Conservation (phyloP, 139 green algal species). For the Zygnema circumcarinatum region DNA sequence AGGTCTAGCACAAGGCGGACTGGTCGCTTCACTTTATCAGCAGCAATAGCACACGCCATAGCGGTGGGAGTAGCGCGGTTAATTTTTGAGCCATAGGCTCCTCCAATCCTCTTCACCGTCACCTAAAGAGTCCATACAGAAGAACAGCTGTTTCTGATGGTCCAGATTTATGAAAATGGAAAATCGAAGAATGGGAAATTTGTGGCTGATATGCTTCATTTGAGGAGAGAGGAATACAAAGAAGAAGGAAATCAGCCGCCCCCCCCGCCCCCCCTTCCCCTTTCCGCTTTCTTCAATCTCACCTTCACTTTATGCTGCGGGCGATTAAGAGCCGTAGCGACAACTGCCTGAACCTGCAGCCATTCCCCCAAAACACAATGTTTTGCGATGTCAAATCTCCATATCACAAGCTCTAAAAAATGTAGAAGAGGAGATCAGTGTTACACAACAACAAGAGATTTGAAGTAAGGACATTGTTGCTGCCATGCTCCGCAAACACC, state of each 20-base stretch:
- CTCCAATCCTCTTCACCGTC: slow-evolving; percentile 68
- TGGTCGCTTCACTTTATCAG: slow-evolving; percentile 44
- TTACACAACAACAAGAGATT: no score
- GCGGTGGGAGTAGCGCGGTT: slow-evolving; percentile 59
- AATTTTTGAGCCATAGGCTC: slow-evolving; percentile 74
- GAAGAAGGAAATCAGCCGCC: no score
- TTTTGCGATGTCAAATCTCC: no score
- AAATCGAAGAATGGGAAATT: no score
- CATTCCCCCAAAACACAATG: not conserved
- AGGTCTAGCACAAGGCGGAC: slow-evolving; percentile 58
- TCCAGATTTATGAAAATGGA: no score
- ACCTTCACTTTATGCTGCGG: slow-evolving; percentile 63
- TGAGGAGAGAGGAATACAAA: no score
- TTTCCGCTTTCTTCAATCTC: not conserved
- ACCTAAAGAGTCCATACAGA: slow-evolving; percentile 45
- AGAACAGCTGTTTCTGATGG: not conserved
- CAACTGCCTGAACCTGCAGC: slow-evolving; percentile 28
- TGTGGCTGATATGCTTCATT: no score
- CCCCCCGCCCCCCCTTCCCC: not conserved
- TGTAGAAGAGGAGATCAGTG: no score
- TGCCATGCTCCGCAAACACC: slow-evolving; percentile 2
- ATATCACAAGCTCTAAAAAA: no score
- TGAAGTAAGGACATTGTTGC: no score
- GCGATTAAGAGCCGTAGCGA: slow-evolving; percentile 57
- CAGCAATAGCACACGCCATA: slow-evolving; percentile 65